Evolutionary conservation across 2,329 filamentous ascomycete species (phyloP), one percentile per base, ranked within the genome.

Genomic region (Arachnomyces sp.): DNA sequence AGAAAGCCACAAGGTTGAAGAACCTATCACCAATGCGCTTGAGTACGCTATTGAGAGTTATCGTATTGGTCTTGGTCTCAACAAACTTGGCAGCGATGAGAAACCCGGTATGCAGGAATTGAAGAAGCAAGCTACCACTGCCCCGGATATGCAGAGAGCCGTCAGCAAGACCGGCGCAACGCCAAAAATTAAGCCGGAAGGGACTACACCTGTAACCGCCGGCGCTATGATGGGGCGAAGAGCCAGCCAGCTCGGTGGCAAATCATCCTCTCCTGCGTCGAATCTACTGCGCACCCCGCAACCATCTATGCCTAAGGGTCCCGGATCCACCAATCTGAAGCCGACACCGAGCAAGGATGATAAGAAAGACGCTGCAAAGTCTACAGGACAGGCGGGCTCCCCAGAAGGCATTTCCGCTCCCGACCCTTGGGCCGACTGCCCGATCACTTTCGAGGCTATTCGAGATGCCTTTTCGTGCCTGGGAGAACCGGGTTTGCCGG

Each of bases 31-130:
- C 4, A 67, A 81, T 52, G 71, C 75, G 25, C 58, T 79, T 21
- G 63, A 70, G n/a, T 82, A 71, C 52, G 68, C 73, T 17, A 49
- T 80, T 5, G 70, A 75, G 5, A 72, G 68, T 31, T 65, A 76
- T 45, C 67, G 67, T 11, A 66, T 65, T 11, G 68, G 60, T 11
- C 52, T 69, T 9, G 62, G 63, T 30, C 57, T 78, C n/a, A 69
- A 76, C 35, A 56, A 69, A 38, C 9, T 9, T 25, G 21, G 21
- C 21, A 25, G 21, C 9, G 67, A 73, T 36, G 63, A 65, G 36
- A 66, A 65, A 31, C 51, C 58, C 17, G 17, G 44, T 4, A 47
- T 54, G 31, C 42, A 49, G 31, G 44, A 46, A 33, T 18, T 39
- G 29, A 53, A 53, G 35, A 50, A 51, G 36, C 40, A 34, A 8